Conservation (phyloP, 2,329 filamentous ascomycete genomes). For the Epichloe sylvatica region DNA sequence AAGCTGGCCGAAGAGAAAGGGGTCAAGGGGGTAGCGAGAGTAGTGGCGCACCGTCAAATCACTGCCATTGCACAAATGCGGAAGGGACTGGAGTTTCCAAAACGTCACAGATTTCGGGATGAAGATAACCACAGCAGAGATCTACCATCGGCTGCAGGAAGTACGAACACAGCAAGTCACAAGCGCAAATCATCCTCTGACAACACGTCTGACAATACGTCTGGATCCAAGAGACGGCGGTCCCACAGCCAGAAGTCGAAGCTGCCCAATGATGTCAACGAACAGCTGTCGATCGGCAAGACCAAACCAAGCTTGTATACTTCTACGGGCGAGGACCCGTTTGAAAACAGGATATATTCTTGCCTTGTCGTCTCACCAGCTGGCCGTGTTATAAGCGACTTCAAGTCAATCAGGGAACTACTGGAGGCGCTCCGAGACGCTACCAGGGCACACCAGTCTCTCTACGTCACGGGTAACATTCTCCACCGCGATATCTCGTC, state of each 20-base stretch:
- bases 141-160: background rate
- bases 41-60: conserved; percentile 8
- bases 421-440: conserved; percentile 5
- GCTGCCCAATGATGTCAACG: background rate
- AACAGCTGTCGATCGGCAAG: conserved; percentile 1
- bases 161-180: background rate
- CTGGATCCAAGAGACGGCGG: conserved; percentile 5
- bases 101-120: conserved; percentile 3
- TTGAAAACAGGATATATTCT: conserved; percentile 5
- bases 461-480: conserved; percentile 2
- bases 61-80: conserved; percentile 8
- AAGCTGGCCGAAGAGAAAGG: conserved; percentile 6
- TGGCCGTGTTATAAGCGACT: conserved; percentile 4
- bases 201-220: conserved; percentile 3
- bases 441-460: conserved; percentile 3
- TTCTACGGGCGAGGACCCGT: conserved; percentile 3
- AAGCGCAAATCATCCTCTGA: conserved; percentile 6
- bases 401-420: background rate
- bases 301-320: conserved; percentile 6
- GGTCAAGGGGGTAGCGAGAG: conserved; percentile 9
- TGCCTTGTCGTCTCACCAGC: conserved; percentile 7
- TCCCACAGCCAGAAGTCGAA: conserved; percentile 7
- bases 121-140: conserved; percentile 2
- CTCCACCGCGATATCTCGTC: conserved; percentile 4
- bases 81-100: conserved; percentile 4